Evolutionary conservation across 2,329 filamentous ascomycete genomes (phyloP).

Genomic region (Pseudogymnoascus sp.): DNA sequence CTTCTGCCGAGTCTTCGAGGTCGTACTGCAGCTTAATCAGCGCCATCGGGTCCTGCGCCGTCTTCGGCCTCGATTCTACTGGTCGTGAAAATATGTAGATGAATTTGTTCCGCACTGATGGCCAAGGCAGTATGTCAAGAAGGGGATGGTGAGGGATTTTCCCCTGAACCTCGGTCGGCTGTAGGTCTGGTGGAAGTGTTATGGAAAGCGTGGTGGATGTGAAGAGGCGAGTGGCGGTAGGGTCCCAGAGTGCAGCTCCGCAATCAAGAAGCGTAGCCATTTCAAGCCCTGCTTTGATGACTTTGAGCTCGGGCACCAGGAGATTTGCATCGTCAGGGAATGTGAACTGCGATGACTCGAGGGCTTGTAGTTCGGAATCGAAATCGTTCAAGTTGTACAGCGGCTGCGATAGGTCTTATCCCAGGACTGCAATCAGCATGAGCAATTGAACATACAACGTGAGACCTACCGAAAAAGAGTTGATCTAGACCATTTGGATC

Average conservation of each 20-base stretch:
- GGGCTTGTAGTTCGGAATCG: slow-evolving; percentile 15
- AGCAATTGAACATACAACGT: neutral
- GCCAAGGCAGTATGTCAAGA: slow-evolving; percentile 18
- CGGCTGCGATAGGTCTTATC: neutral
- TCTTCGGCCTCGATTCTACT: slow-evolving; percentile 14
- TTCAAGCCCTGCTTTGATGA: slow-evolving; percentile 13
- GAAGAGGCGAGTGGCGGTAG: slow-evolving; percentile 14
- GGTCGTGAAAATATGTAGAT: slow-evolving; percentile 18
- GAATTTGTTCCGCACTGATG: slow-evolving; percentile 17
- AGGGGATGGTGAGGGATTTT: slow-evolving; percentile 15
- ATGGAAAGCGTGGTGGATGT: slow-evolving; percentile 12
- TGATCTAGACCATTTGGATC: neutral
- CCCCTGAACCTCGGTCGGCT: slow-evolving; percentile 15
- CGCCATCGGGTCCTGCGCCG: slow-evolving; percentile 15
- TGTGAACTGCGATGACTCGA: slow-evolving; percentile 18
- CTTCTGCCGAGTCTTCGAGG: slow-evolving; percentile 18
- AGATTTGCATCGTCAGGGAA: slow-evolving; percentile 12
- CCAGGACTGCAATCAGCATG: neutral
- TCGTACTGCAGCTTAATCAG: slow-evolving; percentile 15
- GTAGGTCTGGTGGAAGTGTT: slow-evolving; percentile 15
- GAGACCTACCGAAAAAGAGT: slow-evolving; percentile 11
- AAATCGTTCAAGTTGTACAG: neutral
- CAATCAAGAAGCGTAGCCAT: slow-evolving; percentile 13
- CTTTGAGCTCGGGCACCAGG: neutral
- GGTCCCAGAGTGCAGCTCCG: slow-evolving; percentile 13